Evolutionary conservation across 192 early-diverging fungal genomes (phyloP).

Genomic region (Chytriomyces sp.): DNA sequence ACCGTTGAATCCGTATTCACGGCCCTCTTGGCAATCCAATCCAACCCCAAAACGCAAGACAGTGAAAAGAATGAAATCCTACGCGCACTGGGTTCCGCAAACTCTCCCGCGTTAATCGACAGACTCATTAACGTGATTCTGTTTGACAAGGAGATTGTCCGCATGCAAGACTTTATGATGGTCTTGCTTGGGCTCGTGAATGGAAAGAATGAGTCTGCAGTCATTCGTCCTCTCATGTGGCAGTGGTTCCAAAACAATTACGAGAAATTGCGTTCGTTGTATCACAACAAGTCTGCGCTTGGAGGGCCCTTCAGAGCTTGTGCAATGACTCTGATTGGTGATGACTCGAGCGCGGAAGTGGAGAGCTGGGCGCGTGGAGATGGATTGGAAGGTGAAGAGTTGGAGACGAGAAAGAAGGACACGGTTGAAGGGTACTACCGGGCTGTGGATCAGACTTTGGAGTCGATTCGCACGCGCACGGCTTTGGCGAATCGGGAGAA

Average conservation of each 20-base stretch:
- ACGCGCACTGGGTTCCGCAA: too few relatives aligned
- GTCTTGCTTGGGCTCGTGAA: constrained; percentile 12
- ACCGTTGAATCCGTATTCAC: constrained; percentile 45
- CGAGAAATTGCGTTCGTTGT: background rate
- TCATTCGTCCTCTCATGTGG: background rate
- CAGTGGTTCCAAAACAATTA: constrained; percentile 12
- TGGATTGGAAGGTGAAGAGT: constrained; percentile 25
- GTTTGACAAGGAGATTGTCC: constrained; percentile 66
- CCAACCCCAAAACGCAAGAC: constrained; percentile 29
- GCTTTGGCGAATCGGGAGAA: background rate
- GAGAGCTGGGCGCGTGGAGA: constrained; percentile 34
- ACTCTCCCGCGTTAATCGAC: constrained; percentile 56
- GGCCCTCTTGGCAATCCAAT: constrained; percentile 43
- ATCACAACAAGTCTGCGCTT: background rate
- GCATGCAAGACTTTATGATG: constrained; percentile 20
- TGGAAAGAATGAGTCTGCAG: background rate
- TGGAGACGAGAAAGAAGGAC: constrained; percentile 7
- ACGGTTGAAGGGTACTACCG: constrained; percentile 18
- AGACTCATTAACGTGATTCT: constrained; percentile 72
- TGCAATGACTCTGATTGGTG: constrained; percentile 14
- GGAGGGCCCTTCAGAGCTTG: constrained; percentile 10
- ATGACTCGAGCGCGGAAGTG: constrained; percentile 26
- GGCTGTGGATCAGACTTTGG: constrained; percentile 26
- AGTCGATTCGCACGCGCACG: too few relatives aligned
- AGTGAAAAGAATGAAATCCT: constrained; percentile 27